A percentile compares a stretch with the other conserved stretches of the same genome.
phyloP scores from a whole-genome alignment of 179 eudicot species.

The Beta lomatogona region DNA sequence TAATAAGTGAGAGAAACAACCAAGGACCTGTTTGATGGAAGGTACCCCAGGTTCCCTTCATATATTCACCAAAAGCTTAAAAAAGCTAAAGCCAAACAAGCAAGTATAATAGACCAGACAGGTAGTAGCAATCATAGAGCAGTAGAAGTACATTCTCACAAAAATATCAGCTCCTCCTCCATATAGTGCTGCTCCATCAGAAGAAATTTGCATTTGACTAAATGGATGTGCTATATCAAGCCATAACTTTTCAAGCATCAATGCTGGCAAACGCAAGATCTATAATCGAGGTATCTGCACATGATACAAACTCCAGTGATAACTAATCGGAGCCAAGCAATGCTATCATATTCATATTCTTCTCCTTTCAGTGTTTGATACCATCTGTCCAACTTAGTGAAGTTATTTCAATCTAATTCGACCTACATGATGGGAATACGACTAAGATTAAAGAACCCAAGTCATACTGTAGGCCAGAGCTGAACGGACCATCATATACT shows the following conservation, averaged over 20 bases:
- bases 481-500: neutral
- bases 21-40: neutral
- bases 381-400: neutral
- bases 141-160: conserved; percentile 18
- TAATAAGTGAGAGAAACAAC: neutral
- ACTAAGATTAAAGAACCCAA: neutral
- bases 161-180: conserved; percentile 9
- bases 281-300: neutral
- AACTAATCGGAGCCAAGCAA: neutral
- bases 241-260: conserved; percentile 3
- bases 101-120: neutral
- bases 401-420: neutral
- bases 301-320: neutral
- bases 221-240: neutral
- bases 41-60: neutral
- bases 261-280: no score
- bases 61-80: neutral
- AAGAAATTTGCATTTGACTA: neutral
- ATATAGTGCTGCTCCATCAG: conserved; percentile 10
- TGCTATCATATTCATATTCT: neutral
- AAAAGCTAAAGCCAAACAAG: neutral
- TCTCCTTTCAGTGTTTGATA: neutral
- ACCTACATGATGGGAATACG: neutral
- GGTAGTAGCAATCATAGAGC: neutral
- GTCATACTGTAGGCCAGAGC: neutral